A percentile compares a stretch with the other conserved stretches of the same genome.
Evolutionary conservation across 257 asterid genomes (phyloP).

Genomic region (Nicotiana tomentosiformis): DNA sequence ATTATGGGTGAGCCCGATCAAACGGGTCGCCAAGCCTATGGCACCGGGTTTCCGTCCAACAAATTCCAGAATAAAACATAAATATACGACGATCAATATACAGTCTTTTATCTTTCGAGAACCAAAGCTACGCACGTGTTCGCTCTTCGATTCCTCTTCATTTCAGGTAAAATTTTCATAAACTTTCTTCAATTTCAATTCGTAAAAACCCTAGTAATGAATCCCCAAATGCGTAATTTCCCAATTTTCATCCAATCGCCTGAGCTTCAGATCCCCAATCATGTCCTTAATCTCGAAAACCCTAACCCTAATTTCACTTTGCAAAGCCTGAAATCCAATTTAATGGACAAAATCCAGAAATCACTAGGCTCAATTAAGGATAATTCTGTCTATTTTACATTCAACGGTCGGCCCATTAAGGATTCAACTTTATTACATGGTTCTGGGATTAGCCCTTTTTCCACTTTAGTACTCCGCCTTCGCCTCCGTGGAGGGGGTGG

Average conservation of each 20-base stretch:
- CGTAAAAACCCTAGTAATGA: constrained; percentile 17
- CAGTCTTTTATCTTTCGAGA: neutral
- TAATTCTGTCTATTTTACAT: constrained; percentile 44
- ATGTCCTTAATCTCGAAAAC: constrained; percentile 35
- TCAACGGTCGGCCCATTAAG: constrained; percentile 49
- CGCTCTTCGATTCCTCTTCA: neutral
- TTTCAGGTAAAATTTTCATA: neutral
- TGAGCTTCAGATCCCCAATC: constrained; percentile 47
- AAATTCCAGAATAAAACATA: neutral
- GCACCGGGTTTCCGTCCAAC: neutral
- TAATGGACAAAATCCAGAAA: constrained; percentile 26
- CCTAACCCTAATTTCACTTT: constrained; percentile 55
- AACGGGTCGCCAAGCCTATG: neutral
- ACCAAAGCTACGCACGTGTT: neutral
- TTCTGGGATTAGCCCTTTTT: constrained; percentile 36
- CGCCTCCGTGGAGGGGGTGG: constrained; percentile 83
- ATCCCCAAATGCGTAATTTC: constrained; percentile 15
- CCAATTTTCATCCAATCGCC: constrained; percentile 63
- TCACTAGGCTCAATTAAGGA: constrained; percentile 12
- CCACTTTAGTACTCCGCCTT: constrained; percentile 53
- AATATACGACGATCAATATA: neutral
- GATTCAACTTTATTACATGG: constrained; percentile 37
- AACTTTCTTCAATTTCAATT: neutral
- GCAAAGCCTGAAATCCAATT: constrained; percentile 41
- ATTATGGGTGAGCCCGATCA: neutral